Evolutionary conservation across 2,329 filamentous ascomycete species (phyloP).

Genomic region (Pseudopithomyces chartarum): DNA sequence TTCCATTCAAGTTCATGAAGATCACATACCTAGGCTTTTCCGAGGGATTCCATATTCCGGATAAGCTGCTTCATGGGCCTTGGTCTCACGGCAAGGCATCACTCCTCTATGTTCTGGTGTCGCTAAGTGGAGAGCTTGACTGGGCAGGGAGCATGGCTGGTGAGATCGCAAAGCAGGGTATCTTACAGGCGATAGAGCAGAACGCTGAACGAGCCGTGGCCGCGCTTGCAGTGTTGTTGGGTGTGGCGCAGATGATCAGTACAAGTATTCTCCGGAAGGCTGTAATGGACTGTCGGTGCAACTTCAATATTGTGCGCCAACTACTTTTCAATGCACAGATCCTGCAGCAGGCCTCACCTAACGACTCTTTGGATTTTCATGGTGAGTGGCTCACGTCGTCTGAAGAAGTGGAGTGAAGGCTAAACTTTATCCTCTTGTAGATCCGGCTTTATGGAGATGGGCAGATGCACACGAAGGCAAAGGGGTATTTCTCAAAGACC

Average conservation of each 20-base stretch:
- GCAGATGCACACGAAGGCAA: constrained; percentile 34
- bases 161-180: constrained; percentile 38
- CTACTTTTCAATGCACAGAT: constrained; percentile 44
- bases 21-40: constrained; percentile 39
- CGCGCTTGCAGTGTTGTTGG: constrained; percentile 38
- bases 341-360: constrained; percentile 18
- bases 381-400: neutral
- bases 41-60: constrained; percentile 36
- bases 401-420: neutral
- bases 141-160: constrained; percentile 41
- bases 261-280: constrained; percentile 36
- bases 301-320: constrained; percentile 35
- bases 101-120: constrained; percentile 41
- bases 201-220: constrained; percentile 38
- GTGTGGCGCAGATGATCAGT: constrained; percentile 33
- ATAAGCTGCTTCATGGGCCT: constrained; percentile 44
- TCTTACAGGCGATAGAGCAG: constrained; percentile 34
- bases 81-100: constrained; percentile 36
- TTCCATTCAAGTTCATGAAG: constrained; percentile 37
- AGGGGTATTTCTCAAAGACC: constrained; percentile 33
- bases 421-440: constrained; percentile 7
- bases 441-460: constrained; percentile 41
- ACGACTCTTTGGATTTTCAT: constrained; percentile 35
- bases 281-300: constrained; percentile 34
- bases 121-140: constrained; percentile 40